Conservation (phyloP, 2,329 filamentous ascomycete genomes). For the Fusarium temperatum region DNA sequence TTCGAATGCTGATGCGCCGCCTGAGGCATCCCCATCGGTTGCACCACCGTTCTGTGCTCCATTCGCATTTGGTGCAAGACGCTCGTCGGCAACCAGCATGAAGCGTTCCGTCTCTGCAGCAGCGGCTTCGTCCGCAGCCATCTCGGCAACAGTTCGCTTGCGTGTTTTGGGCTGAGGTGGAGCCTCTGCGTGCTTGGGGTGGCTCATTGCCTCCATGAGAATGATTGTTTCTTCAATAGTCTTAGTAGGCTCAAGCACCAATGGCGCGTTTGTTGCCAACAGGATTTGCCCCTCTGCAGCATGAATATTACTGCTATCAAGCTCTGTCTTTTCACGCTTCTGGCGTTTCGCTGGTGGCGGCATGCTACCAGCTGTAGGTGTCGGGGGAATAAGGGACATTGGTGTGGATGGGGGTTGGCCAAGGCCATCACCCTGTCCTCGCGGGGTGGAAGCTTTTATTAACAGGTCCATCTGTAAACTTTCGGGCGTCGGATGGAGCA, state of each 20-base stretch:
- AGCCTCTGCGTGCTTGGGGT: constrained; percentile 79
- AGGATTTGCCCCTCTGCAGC: constrained; percentile 81
- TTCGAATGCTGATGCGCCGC: constrained; percentile 78
- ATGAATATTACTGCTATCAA: constrained; percentile 78
- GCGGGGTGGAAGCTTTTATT: constrained; percentile 78
- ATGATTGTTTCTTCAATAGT: constrained; percentile 74
- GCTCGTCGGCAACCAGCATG: constrained; percentile 92
- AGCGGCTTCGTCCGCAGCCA: constrained; percentile 92
- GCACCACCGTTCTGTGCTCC: constrained; percentile 65
- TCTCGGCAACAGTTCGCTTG: constrained; percentile 92
- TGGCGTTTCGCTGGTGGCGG: constrained; percentile 70
- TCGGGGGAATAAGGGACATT: constrained; percentile 65
- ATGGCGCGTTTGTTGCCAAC: constrained; percentile 74
- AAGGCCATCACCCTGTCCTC: constrained; percentile 52
- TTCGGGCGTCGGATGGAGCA: constrained; percentile 84
- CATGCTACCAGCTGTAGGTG: constrained; percentile 68
- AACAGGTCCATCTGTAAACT: constrained; percentile 79
- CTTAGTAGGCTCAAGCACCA: constrained; percentile 81
- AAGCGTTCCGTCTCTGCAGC: constrained; percentile 90
- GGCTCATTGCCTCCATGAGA: constrained; percentile 75
- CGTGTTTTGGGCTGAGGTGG: constrained; percentile 87
- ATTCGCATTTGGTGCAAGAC: constrained; percentile 69
- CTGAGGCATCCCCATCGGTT: constrained; percentile 77
- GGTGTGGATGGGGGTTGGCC: constrained; percentile 75
- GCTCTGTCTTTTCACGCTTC: constrained; percentile 77